Evolutionary conservation across 1,284 basidiomycete species (phyloP).

Genomic region (Phellinidium pouzarii): DNA sequence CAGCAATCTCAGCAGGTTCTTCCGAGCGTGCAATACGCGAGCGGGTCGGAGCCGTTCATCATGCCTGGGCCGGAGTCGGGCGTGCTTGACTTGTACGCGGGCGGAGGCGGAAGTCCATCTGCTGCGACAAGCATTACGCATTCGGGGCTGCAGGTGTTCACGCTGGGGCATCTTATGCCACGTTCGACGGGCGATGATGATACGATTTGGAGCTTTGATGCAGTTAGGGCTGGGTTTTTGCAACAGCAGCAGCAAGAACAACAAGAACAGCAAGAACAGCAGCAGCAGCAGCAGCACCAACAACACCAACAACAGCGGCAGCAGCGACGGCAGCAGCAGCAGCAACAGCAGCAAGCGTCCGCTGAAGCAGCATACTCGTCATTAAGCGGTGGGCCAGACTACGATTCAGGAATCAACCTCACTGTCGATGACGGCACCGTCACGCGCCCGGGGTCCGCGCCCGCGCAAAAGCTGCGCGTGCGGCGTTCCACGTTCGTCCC

Average conservation of each 20-base stretch:
- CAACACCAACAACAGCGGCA: background rate
- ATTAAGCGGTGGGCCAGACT: constrained; percentile 6
- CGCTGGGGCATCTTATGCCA: constrained; percentile 74
- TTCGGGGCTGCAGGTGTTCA: constrained; percentile 74
- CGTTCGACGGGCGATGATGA: constrained; percentile 43
- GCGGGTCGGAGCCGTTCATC: constrained; percentile 34
- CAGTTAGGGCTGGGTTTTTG: constrained; percentile 14
- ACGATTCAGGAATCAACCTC: constrained; percentile 11
- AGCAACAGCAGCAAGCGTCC: background rate
- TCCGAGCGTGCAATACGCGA: constrained; percentile 23
- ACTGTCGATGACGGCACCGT: constrained; percentile 10
- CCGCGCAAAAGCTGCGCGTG: constrained; percentile 50
- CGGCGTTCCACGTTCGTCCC: constrained; percentile 77
- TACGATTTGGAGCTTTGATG: constrained; percentile 54
- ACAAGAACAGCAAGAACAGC: background rate
- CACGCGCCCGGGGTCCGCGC: constrained; percentile 26
- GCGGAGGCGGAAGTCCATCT: background rate
- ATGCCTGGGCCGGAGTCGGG: constrained; percentile 24
- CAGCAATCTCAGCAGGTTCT: constrained; percentile 4
- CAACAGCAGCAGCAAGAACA: constrained; percentile 9
- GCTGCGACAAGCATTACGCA: constrained; percentile 32
- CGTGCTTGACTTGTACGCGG: constrained; percentile 24
- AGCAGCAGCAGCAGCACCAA: constrained; percentile 3
- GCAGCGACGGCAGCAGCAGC: background rate
- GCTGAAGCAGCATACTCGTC: constrained; percentile 12